Evolutionary conservation across 345 rosid genomes (phyloP).

Genomic region (Pugionium cornutum): DNA sequence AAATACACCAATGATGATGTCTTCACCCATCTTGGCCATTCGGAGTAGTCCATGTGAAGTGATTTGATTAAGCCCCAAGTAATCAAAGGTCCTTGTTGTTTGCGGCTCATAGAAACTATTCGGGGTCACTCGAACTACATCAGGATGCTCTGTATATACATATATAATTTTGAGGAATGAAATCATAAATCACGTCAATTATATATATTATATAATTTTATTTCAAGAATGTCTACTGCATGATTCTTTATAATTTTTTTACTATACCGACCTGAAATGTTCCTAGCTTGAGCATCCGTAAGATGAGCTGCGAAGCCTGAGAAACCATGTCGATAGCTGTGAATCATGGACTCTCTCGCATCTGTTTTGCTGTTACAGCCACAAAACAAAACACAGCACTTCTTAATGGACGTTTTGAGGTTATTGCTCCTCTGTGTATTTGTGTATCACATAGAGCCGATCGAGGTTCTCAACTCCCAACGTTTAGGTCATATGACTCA

Average conservation of each 20-base stretch:
- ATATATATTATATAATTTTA: no score
- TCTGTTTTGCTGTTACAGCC: slow-evolving; percentile 48
- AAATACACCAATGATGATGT: slow-evolving; percentile 60
- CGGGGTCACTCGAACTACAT: slow-evolving; percentile 54
- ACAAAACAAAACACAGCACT: background rate
- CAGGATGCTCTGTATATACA: slow-evolving; percentile 33
- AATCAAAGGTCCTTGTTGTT: slow-evolving; percentile 72
- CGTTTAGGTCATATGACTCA: no score
- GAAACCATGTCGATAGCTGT: slow-evolving; percentile 67
- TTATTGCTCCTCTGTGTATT: no score
- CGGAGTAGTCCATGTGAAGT: slow-evolving; percentile 40
- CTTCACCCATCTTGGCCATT: slow-evolving; percentile 56
- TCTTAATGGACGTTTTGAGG: no score
- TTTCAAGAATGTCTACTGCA: no score
- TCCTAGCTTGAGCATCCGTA: slow-evolving; percentile 51
- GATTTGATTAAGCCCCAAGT: slow-evolving; percentile 48
- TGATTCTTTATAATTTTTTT: background rate
- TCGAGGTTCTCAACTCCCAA: no score
- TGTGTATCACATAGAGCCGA: no score
- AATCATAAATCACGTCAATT: no score
- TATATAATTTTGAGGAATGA: no score
- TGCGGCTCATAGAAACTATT: slow-evolving; percentile 52
- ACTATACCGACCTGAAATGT: slow-evolving; percentile 41
- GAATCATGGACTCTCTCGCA: slow-evolving; percentile 49
- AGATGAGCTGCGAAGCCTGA: slow-evolving; percentile 76